Evolutionary conservation across 1,284 basidiomycete genomes (phyloP), one percentile per base, ranked within the genome.

Genomic region (Irpex lacteus): DNA sequence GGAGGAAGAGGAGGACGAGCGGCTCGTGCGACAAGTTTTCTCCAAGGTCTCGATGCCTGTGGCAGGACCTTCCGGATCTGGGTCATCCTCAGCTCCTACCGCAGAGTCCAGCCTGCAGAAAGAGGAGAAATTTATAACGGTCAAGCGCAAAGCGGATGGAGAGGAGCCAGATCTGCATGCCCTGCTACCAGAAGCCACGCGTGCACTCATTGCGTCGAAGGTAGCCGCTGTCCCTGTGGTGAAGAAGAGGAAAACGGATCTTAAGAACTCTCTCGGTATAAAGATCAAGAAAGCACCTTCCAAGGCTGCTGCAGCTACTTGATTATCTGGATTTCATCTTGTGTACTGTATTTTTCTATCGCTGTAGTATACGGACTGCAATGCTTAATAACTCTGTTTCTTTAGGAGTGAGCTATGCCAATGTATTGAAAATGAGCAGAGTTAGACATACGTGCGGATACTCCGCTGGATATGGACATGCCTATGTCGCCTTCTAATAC

Each of bases 1-100:
- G 53, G 84, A 92, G 61, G 90, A 96, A 67, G 94, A 96, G 66
- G 96, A 98, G 76, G 97, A 98, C 73, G 96, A 99, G 77, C 87
- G 84, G 71, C 78, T 96, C 21, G 93, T 98, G 19, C 82, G 89
- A 65, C 86, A 93, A 72, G 91, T 95, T 58, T 99, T 99, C 74
- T 83, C 91, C 53, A 93, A 91, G 76, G 82, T 94, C 6, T 73
- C 82, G 19, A 76, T 85, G 62, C 77, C 83, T 1, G 72, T 68
- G 15, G 66, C 70, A 49, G 67, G 72, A 21, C 65, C 71, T 47
- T 69, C 75, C 60, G 57, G 60, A 9, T 61, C 65, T 70, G 47
- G 74, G 70, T 65, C 72, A 63, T 18, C 75, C 67, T 73, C 70
- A 4, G 44, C 70, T n/a, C 64, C 76, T 7, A 68, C 81, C 21